Evolutionary conservation across 2,329 filamentous ascomycete species (phyloP), one percentile per base, ranked within the genome.

Genomic region (Gnomoniopsis smithogilvyi): DNA sequence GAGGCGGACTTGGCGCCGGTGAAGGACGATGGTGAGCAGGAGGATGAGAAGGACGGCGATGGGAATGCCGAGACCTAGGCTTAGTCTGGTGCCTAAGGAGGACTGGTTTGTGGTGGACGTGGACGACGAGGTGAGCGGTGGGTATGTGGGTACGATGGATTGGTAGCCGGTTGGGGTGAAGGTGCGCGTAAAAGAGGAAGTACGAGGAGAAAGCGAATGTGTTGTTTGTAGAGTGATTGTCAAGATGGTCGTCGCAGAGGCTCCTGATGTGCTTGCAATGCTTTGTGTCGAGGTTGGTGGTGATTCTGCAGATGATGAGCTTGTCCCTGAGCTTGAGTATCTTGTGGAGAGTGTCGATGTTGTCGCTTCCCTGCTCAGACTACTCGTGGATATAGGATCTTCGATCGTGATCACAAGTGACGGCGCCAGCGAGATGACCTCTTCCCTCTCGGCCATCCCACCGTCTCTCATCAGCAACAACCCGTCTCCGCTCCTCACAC

Each of bases 31-130:
- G 3, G 24, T 53, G 3, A 51, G 36, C 14, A 48, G 22, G 36
- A 60, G 36, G 24, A 49, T 48, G 19, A 60, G 46, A 2, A 62
- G 45, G 53, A 61, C 51, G 38, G 50, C 17, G 6, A 56, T 38
- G 46, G 61, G 58, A 21, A 62, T 55, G 10, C 51, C 61, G 12
- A 62, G 54, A 47, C 61, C 61, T 3, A 62, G 54, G 19, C 58
- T 51, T 38, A 61, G 51, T n/a, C 52, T 62, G 8, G 36, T 51
- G 15, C 46, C 54, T 21, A 62, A 46, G 33, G 53, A 51, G 34
- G 46, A 33, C 14, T 26, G 50, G 12, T n/a, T 3, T 19, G 36
- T 30, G 15, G 30, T 33, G 6, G 33, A 8, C 12, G 51, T 21
- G 51, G 53, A 49, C 15, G 21, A 11, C 19, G 34, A 6, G 10